Conservation (phyloP, 768 basidiomycete species). For the Leucogyrophana mollusca region DNA sequence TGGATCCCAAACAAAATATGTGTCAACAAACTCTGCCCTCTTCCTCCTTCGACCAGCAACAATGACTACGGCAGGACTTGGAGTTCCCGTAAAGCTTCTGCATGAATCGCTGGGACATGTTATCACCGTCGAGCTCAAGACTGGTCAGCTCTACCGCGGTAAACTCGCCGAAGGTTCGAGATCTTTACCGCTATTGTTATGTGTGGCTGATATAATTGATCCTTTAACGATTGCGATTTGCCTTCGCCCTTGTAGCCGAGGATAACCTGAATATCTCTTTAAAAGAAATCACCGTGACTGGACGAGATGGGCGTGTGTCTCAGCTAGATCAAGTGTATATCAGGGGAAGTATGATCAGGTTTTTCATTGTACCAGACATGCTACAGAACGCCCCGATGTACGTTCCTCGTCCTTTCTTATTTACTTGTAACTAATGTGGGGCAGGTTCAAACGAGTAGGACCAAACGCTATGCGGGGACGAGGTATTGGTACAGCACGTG, state of each 20-base stretch:
- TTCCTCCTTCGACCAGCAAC: slow-evolving; percentile 7
- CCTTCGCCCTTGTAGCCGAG: slow-evolving; percentile 69
- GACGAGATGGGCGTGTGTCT: slow-evolving; percentile 96
- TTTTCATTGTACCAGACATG: slow-evolving; percentile 99
- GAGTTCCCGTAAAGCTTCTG: slow-evolving; percentile 94
- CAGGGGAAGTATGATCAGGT: slow-evolving; percentile 95
- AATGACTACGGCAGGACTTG: slow-evolving; percentile 62
- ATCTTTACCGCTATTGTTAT: slow-evolving; percentile 2
- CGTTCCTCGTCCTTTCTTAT: slow-evolving; percentile 29
- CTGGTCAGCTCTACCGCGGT: slow-evolving; percentile 94
- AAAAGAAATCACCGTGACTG: slow-evolving; percentile 96
- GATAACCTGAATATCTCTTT: slow-evolving; percentile 97
- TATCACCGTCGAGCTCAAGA: slow-evolving; percentile 98
- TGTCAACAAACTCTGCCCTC: slow-evolving; percentile 13
- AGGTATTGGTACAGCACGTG: slow-evolving; percentile 98
- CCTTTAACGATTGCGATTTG: slow-evolving; percentile 8
- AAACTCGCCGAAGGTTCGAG: slow-evolving; percentile 92
- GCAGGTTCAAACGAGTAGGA: slow-evolving; percentile 98
- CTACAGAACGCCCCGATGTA: slow-evolving; percentile 98
- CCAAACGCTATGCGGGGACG: slow-evolving; percentile 98
- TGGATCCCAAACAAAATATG: slow-evolving; percentile 10
- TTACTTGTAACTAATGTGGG: slow-evolving; percentile 5
- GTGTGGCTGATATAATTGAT: slow-evolving; percentile 16
- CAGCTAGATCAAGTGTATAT: slow-evolving; percentile 99
- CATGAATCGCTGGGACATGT: slow-evolving; percentile 96